These are phyloP conservation scores for Zymoseptoria ardabiliae DNA, from an alignment of 2,329 filamentous ascomycete species.

Conservation along the genomic window DNA sequence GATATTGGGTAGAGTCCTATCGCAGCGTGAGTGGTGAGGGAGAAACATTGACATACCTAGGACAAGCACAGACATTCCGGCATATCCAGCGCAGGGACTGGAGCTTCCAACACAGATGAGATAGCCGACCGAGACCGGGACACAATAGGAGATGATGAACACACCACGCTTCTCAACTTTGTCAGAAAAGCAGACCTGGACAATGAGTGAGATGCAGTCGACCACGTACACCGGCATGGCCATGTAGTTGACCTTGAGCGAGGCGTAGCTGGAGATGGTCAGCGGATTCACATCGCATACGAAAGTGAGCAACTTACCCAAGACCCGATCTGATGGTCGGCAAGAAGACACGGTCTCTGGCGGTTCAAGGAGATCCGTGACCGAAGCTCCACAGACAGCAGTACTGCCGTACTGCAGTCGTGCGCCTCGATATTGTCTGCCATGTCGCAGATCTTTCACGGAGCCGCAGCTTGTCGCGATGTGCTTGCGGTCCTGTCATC, in stretches of 20 bases:
- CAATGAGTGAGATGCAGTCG: conserved; percentile 22
- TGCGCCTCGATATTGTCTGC: conserved; percentile 29
- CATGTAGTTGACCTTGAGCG: conserved; percentile 16
- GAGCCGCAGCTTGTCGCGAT: conserved; percentile 25
- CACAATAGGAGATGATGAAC: conserved; percentile 24
- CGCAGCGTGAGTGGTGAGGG: not conserved
- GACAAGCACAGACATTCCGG: conserved; percentile 30
- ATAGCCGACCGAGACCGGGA: conserved; percentile 30
- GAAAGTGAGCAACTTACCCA: conserved; percentile 17
- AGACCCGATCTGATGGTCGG: conserved; percentile 32
- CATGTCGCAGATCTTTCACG: conserved; percentile 28
- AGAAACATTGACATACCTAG: conserved; percentile 7
- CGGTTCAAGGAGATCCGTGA: too few relatives aligned
- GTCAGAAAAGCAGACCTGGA: conserved; percentile 28
- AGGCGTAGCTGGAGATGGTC: conserved; percentile 8
- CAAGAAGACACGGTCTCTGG: too few relatives aligned
- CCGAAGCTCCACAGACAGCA: too few relatives aligned
- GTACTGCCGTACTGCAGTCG: conserved; percentile 25
- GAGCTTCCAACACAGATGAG: conserved; percentile 28
- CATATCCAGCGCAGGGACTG: conserved; percentile 27
- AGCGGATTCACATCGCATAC: not conserved
- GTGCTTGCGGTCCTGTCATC: not conserved
- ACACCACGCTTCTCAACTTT: conserved; percentile 25
- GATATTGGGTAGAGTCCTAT: conserved; percentile 23
- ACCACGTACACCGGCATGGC: conserved; percentile 33